Evolutionary conservation across 768 basidiomycete genomes (phyloP), one percentile per base, ranked within the genome.

Genomic region (Termitomyces sp.): DNA sequence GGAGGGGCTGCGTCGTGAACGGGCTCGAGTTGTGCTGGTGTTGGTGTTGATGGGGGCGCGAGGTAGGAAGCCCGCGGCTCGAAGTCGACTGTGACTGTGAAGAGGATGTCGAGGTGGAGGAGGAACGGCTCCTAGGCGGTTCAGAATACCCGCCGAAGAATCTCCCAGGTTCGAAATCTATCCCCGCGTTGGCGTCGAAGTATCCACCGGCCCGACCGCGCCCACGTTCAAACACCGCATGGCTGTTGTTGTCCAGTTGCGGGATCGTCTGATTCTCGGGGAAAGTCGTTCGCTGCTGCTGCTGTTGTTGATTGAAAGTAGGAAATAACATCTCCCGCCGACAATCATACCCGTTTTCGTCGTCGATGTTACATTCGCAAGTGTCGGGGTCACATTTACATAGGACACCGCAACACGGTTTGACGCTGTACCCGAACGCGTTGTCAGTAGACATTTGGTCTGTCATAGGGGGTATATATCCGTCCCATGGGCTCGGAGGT

Each of bases 41-140:
- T 2, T 48, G 46, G 11, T 25, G 46, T n/a, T 2, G 56, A n/a
- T 49, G 46, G 38, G 31, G 29, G 17, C 4, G 36, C 8, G 34
- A 10, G 17, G 40, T 17, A 6, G 59, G 20, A 29, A 31, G 49
- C 14, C 32, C 56, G 34, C 67, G 66, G 65, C 72, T 74, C 10
- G 74, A 74, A 5, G 3, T 36, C 12, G 56, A 57, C 3, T 25
- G 43, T 7, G 45, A 76, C 1, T 71, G 72, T 0, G 70, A 67
- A 1, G 68, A 57, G 0, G 64, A 65, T 0, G 59, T 60, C 49
- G 64, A 67, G 5, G 55, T 59, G 15, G 64, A 67, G 0, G 69
- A 68, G n/a, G 67, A 70, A 6, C 67, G 65, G 48, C 69, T 70
- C n/a, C 69, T 61, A 10, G 69, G 57, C 1, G 62, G 45, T 3